Percentiles rank a stretch among this genome's conserved stretches.
Evolutionary conservation across 495 filamentous ascomycete species (phyloP).

Genomic region (Xylaria longipes): DNA sequence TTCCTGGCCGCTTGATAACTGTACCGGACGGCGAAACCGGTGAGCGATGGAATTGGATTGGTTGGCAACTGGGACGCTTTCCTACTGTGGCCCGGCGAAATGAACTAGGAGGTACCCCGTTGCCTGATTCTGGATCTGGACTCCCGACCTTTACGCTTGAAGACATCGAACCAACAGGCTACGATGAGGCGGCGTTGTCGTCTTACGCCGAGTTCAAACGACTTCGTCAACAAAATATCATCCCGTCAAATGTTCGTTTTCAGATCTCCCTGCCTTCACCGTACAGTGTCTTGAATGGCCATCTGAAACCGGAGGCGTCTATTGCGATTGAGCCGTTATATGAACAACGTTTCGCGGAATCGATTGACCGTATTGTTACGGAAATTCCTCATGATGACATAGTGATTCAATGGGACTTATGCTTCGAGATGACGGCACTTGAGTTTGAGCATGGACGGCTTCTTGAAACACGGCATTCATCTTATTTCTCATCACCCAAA

Average conservation of each 20-base stretch:
- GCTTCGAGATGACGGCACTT: constrained; percentile 44
- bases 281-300: constrained; percentile 37
- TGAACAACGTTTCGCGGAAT: constrained; percentile 42
- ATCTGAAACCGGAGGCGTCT: constrained; percentile 39
- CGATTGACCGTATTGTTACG: constrained; percentile 42
- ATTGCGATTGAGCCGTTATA: constrained; percentile 48
- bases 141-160: constrained; percentile 35
- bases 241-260: constrained; percentile 43
- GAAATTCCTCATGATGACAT: constrained; percentile 50
- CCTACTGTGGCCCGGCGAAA: constrained; percentile 30
- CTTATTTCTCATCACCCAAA: constrained; percentile 43
- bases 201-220: constrained; percentile 45
- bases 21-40: constrained; percentile 55
- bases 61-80: constrained; percentile 43
- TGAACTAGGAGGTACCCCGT: constrained; percentile 26
- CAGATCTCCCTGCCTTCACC: constrained; percentile 50
- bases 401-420: constrained; percentile 53
- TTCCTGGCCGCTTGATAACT: constrained; percentile 42
- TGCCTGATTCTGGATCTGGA: constrained; percentile 13
- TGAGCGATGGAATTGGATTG: constrained; percentile 43
- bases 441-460: constrained; percentile 35
- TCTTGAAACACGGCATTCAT: constrained; percentile 20
- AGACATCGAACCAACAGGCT: constrained; percentile 42
- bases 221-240: constrained; percentile 38
- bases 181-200: constrained; percentile 44